Evolutionary conservation across 441 rosid genomes (phyloP).

Genomic region (Pelargonium cotyledonis): DNA sequence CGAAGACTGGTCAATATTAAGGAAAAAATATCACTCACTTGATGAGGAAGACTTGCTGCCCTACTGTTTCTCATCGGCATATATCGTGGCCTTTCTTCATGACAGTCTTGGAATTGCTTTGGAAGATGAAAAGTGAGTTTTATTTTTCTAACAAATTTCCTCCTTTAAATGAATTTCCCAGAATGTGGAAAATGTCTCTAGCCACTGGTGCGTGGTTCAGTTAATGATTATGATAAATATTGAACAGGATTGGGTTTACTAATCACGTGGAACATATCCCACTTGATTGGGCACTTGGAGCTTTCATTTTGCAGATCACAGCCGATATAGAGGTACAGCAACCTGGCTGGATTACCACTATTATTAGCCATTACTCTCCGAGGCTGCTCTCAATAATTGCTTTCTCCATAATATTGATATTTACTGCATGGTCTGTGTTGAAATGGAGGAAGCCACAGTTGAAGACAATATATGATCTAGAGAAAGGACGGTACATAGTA

Average conservation of each 20-base stretch:
- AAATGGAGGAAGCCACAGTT: slow-evolving; percentile 81
- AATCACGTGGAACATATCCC: slow-evolving; percentile 67
- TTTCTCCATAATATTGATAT: slow-evolving; percentile 36
- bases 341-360: slow-evolving; percentile 38
- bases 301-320: slow-evolving; percentile 66
- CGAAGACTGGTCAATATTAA: slow-evolving; percentile 75
- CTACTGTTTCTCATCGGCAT: slow-evolving; percentile 93
- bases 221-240: too few relatives aligned
- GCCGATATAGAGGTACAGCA: slow-evolving; percentile 25
- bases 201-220: too few relatives aligned
- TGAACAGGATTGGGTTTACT: slow-evolving; percentile 55
- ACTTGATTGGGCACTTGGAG: slow-evolving; percentile 93
- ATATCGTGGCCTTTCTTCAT: slow-evolving; percentile 80
- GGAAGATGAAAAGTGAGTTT: slow-evolving; percentile 64
- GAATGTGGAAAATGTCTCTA: too few relatives aligned
- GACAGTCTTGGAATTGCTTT: slow-evolving; percentile 77
- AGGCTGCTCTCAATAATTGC: slow-evolving; percentile 36
- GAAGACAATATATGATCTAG: slow-evolving; percentile 80
- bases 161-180: background rate
- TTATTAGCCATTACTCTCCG: slow-evolving; percentile 26
- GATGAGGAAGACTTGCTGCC: slow-evolving; percentile 60
- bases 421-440: slow-evolving; percentile 50
- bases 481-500: slow-evolving; percentile 79
- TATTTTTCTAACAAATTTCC: background rate
- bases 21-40: slow-evolving; percentile 46